Percentiles rank a stretch among this genome's conserved stretches.
Evolutionary conservation across 225 moss, liverwort and hornwort species (phyloP).

Genomic region (Antitrichia curtipendula): DNA sequence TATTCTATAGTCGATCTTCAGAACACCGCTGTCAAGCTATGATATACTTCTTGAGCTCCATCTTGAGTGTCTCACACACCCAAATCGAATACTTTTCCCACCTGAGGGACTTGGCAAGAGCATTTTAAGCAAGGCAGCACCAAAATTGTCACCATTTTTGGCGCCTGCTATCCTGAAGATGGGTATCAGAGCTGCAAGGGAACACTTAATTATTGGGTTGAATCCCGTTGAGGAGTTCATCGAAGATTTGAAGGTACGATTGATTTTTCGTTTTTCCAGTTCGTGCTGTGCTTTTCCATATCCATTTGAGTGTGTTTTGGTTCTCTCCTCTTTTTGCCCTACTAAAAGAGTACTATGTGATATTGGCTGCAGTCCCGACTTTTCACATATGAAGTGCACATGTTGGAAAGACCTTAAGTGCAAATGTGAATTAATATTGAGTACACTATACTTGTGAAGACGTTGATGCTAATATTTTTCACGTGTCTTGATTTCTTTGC

Average conservation of each 20-base stretch:
- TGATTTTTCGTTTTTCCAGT: background rate
- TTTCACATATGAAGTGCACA: background rate
- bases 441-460: background rate
- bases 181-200: slow-evolving; percentile 43
- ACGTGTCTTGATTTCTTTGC: background rate
- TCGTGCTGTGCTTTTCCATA: background rate
- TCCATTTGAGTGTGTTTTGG: background rate
- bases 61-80: slow-evolving; percentile 64
- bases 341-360: background rate
- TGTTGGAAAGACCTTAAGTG: background rate
- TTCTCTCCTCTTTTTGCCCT: background rate
- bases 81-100: slow-evolving; percentile 64
- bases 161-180: slow-evolving; percentile 21
- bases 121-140: slow-evolving; percentile 13
- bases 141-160: slow-evolving; percentile 34
- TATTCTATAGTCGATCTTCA: slow-evolving; percentile 55
- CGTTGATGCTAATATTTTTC: background rate
- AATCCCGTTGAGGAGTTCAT: slow-evolving; percentile 65
- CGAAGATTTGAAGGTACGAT: slow-evolving; percentile 53
- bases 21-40: slow-evolving; percentile 59
- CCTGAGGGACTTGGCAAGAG: slow-evolving; percentile 28
- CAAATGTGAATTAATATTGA: background rate
- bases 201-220: slow-evolving; percentile 62
- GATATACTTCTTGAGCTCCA: slow-evolving; percentile 64
- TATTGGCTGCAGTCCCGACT: background rate